Base-by-base conservation (phyloP, 768 basidiomycete genomes). In the Crucibulum laeve region DNA sequence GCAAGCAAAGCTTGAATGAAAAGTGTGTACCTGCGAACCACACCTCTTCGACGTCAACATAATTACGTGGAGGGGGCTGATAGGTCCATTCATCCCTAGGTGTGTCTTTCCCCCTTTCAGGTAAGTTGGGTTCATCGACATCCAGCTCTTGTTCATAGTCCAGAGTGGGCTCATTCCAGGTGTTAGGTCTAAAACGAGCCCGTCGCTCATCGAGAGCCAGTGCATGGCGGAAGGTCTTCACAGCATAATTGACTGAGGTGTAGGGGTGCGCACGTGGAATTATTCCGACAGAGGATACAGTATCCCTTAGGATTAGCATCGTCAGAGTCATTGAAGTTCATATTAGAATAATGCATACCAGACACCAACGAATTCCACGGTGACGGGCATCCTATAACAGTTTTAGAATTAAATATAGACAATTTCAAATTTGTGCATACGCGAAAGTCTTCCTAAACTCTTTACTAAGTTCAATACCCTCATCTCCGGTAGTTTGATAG, bases 401-500 rank as follows among this genome's bases (percentile, higher is more conserved):
- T 8, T 22, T 8, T 37, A 37, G 7, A 10, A n/a, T 18, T 8
- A n/a, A 7, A 21, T 8, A n/a, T 37, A 17, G 13, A 10, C 7
- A 37, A 37, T 37, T 37, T 37, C 10, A 23, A 24, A 19, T 5
- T 5, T 18, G 24, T 7, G 18, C 19, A 22, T 13, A 40, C 38
- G 38, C 21, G 18, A 40, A 40, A 8, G 64, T 57, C 30, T 55
- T 56, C 39, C 61, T 62, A 51, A 65, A 65, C 8, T 53, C 58
- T 26, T 58, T 58, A 14, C 60, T 59, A 13, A 61, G 58, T 21
- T 57, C 53, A 45, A 57, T 56, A 5, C 64, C 64, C 15, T 46
- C 36, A 5, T 60, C 48, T 17, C 58, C 62, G 0, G 54, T 53
- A 5, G 49, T 50, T 25, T 57, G 58, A 43, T 61, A 65, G 43